A percentile compares a stretch with the other conserved stretches of the same genome.
Conservation (phyloP, 2,329 filamentous ascomycete species). For the Leptographium galeiforme region DNA sequence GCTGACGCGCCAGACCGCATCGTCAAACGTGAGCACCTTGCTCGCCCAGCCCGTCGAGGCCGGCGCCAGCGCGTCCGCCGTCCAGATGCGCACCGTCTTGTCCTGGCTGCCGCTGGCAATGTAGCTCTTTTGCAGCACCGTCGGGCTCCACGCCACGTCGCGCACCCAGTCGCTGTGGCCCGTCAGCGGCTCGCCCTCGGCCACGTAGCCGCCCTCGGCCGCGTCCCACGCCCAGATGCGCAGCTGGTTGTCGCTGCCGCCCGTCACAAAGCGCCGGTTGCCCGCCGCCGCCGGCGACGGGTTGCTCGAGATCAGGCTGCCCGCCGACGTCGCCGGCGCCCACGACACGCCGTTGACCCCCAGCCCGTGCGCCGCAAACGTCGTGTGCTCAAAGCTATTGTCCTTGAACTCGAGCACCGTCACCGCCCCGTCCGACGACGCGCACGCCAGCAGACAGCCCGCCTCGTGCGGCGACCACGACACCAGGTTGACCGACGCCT, state of each 20-base stretch:
- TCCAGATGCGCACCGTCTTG: conserved; percentile 97
- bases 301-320: conserved; percentile 66
- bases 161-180: conserved; percentile 96
- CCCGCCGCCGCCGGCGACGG: conserved; percentile 43
- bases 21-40: conserved; percentile 78
- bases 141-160: conserved; percentile 94
- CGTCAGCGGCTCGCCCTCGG: conserved; percentile 49
- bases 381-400: conserved; percentile 66
- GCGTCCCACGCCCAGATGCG: conserved; percentile 82
- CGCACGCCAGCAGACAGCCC: conserved; percentile 87
- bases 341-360: conserved; percentile 94
- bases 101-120: conserved; percentile 93
- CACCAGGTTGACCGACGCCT: conserved; percentile 91
- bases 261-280: conserved; percentile 80
- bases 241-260: conserved; percentile 42
- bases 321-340: conserved; percentile 76
- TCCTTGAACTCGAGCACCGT: conserved; percentile 95
- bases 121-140: conserved; percentile 88
- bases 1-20: conserved; percentile 87
- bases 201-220: conserved; percentile 45
- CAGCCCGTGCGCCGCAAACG: conserved; percentile 83
- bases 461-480: conserved; percentile 96
- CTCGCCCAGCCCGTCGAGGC: conserved; percentile 60
- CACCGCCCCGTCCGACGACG: conserved; percentile 85
- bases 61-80: conserved; percentile 43